A percentile compares a stretch with the other conserved stretches of the same genome.
Conservation (phyloP, 2,329 filamentous ascomycete species). For the Microascus cirrosus region DNA sequence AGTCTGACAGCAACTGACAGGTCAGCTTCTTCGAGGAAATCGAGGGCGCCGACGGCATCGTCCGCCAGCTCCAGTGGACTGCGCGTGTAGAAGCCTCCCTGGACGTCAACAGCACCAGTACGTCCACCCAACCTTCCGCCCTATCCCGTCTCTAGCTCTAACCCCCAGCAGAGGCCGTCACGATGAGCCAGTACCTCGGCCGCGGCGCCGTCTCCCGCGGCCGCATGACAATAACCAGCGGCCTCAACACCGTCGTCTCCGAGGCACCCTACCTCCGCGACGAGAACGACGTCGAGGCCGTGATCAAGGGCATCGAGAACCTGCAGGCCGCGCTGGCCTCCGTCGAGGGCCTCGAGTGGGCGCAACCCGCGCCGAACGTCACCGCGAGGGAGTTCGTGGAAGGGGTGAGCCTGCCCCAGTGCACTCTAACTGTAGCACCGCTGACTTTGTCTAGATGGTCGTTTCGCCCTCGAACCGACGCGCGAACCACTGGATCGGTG, state of each 20-base stretch:
- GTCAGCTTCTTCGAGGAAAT: constrained; percentile 34
- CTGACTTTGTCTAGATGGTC: constrained; percentile 6
- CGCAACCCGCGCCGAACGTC: constrained; percentile 35
- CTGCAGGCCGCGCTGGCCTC: constrained; percentile 40
- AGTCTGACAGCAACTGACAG: no score
- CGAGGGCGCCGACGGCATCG: constrained; percentile 43
- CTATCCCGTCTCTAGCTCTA: no score
- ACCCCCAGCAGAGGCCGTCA: constrained; percentile 24
- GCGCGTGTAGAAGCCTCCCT: constrained; percentile 48
- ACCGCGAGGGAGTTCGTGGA: constrained; percentile 46
- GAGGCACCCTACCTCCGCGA: constrained; percentile 47
- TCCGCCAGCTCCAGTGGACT: constrained; percentile 55
- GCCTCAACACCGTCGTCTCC: constrained; percentile 46
- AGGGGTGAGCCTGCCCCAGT: constrained; percentile 19
- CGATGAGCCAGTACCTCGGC: constrained; percentile 50
- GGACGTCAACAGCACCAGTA: constrained; percentile 16
- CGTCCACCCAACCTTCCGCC: no score
- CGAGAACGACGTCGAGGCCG: constrained; percentile 45
- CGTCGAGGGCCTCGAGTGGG: constrained; percentile 39
- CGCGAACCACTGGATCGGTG: constrained; percentile 40
- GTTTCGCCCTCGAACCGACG: constrained; percentile 23
- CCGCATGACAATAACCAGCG: constrained; percentile 45
- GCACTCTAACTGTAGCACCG: neutral
- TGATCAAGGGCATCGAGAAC: constrained; percentile 51
- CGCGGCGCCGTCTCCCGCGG: constrained; percentile 50